Evolutionary conservation across 2,329 filamentous ascomycete species (phyloP).

Genomic region (Lachnellula hyalina): DNA sequence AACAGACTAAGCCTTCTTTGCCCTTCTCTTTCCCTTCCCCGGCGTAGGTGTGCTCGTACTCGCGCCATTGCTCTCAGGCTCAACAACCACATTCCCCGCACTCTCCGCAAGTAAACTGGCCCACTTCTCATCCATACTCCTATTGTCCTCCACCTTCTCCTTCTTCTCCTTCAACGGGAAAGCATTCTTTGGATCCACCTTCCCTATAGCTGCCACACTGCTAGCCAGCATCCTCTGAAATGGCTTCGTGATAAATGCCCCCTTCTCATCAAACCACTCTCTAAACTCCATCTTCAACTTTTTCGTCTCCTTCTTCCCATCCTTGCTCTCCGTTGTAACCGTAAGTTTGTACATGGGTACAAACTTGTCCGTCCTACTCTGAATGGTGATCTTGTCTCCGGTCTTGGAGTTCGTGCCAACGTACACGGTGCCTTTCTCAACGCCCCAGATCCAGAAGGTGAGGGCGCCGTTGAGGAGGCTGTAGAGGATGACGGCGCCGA

Average conservation of each 20-base stretch:
- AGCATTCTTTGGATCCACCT: conserved; percentile 58
- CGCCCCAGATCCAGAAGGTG: conserved; percentile 77
- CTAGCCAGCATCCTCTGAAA: conserved; percentile 74
- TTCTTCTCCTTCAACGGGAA: conserved; percentile 27
- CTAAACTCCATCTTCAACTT: conserved; percentile 58
- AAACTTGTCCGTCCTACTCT: conserved; percentile 70
- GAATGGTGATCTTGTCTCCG: conserved; percentile 69
- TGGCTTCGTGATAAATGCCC: conserved; percentile 66
- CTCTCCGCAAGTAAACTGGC: conserved; percentile 29
- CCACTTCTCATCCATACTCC: conserved; percentile 30
- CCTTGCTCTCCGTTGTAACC: conserved; percentile 45
- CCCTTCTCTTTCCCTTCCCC: conserved; percentile 22
- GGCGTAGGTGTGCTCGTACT: conserved; percentile 14
- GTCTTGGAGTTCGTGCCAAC: conserved; percentile 59
- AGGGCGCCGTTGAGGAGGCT: conserved; percentile 71
- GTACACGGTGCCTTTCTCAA: conserved; percentile 81
- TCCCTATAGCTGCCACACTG: conserved; percentile 60
- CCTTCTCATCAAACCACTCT: conserved; percentile 69
- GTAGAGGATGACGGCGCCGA: conserved; percentile 74
- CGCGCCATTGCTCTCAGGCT: conserved; percentile 11
- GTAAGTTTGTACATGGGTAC: conserved; percentile 74
- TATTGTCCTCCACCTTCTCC: conserved; percentile 12
- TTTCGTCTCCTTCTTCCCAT: conserved; percentile 9
- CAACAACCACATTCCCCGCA: conserved; percentile 9
- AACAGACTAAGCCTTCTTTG: conserved; percentile 23